Evolutionary conservation across 2,329 filamentous ascomycete species (phyloP), one percentile per base, ranked within the genome.

Genomic region (Pseudocercospora fijiensis): DNA sequence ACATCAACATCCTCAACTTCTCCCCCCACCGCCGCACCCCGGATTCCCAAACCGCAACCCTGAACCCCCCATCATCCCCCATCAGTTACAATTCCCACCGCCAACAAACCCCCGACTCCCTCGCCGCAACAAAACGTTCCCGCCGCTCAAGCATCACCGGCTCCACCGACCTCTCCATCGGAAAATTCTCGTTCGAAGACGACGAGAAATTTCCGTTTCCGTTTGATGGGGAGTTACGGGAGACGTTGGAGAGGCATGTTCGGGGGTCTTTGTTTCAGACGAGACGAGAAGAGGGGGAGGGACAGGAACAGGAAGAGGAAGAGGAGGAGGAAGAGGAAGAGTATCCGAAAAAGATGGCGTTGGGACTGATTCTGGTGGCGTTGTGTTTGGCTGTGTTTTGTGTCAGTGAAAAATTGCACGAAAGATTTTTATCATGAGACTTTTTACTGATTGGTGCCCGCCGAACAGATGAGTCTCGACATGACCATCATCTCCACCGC

Each of bases 401-500:
- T 20, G 61, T 52, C 16, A 6, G 30, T 57, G 33, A 37, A n/a
- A n/a, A n/a, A n/a, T n/a, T n/a, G n/a, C n/a, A n/a, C n/a, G n/a
- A n/a, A n/a, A n/a, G n/a, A n/a, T n/a, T n/a, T n/a, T n/a, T n/a
- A n/a, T n/a, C n/a, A n/a, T n/a, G n/a, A n/a, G n/a, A n/a, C n/a
- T n/a, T n/a, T n/a, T n/a, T n/a, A n/a, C n/a, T n/a, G n/a, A n/a
- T n/a, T n/a, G n/a, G n/a, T n/a, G n/a, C n/a, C n/a, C n/a, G n/a
- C n/a, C n/a, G n/a, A n/a, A n/a, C 11, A 56, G 53, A 56, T 56
- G 53, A 37, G 53, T 30, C 59, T 61, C 4, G 59, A 61, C 20
- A 61, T 61, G 60, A 73, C 69, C 26, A 73, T 72, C 22, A 60
- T 73, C 7, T 60, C 60, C 22, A 72, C 70, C 4, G 76, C 76